Evolutionary conservation across 164 flowering plant species (phyloP).

Genomic region (Cinnamomum micranthum): DNA sequence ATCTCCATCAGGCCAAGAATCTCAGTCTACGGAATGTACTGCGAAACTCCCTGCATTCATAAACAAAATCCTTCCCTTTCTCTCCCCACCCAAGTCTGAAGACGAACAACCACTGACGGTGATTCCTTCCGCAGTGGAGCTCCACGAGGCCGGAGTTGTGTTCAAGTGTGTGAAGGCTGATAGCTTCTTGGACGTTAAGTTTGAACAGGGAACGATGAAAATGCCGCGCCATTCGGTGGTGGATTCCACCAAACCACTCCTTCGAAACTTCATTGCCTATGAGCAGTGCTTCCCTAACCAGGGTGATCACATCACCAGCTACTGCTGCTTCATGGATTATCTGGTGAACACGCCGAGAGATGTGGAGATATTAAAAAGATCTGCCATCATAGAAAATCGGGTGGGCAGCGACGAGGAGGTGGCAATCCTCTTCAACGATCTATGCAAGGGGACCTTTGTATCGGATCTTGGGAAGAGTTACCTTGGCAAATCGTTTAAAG

Average conservation of each 20-base stretch:
- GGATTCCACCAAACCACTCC: conserved; percentile 18
- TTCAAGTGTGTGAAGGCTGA: background rate
- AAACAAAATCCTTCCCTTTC: background rate
- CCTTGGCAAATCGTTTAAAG: background rate
- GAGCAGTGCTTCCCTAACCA: conserved; percentile 20
- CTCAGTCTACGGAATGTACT: too few relatives aligned
- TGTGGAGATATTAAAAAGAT: too few relatives aligned
- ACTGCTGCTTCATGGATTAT: too few relatives aligned
- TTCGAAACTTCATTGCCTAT: conserved; percentile 30
- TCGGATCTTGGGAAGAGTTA: too few relatives aligned
- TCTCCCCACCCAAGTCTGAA: background rate
- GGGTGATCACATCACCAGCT: too few relatives aligned
- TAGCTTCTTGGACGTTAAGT: conserved; percentile 22
- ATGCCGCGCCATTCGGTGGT: conserved; percentile 25
- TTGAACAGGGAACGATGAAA: conserved; percentile 14
- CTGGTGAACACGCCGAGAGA: too few relatives aligned
- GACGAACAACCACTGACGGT: background rate
- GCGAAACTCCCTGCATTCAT: background rate
- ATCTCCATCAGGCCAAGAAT: too few relatives aligned
- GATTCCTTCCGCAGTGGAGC: background rate
- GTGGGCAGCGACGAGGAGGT: too few relatives aligned
- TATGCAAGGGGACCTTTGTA: too few relatives aligned
- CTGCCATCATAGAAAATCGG: too few relatives aligned
- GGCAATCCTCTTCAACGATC: too few relatives aligned
- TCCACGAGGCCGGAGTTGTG: background rate